phyloP scores from a whole-genome alignment of 2,329 filamentous ascomycete species.

The Arthroderma sp. region DNA sequence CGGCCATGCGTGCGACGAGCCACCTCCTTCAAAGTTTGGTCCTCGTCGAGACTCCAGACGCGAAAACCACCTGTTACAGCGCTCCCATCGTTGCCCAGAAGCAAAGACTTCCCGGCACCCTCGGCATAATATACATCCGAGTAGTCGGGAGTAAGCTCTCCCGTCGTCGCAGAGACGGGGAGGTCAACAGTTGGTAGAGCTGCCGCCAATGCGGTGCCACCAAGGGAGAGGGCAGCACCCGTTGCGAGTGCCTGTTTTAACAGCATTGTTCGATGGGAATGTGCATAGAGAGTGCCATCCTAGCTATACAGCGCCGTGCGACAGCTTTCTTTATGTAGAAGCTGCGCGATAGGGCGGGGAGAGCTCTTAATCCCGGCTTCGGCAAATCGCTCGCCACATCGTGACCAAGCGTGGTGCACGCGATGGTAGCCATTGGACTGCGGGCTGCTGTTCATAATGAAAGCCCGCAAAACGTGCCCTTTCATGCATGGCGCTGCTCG shows the following conservation, averaged over 20 bases:
- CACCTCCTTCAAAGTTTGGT: conserved; percentile 21
- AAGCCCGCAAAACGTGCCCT: too few species aligned
- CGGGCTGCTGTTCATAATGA: too few species aligned
- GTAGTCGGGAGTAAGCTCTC: conserved; percentile 31
- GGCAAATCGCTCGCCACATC: too few species aligned
- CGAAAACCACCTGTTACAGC: conserved; percentile 33
- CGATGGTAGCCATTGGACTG: too few species aligned
- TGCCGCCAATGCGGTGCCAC: neutral
- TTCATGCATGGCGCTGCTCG: too few species aligned
- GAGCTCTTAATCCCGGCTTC: too few species aligned
- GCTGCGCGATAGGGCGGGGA: too few species aligned
- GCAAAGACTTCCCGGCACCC: conserved; percentile 16
- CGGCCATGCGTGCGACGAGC: conserved; percentile 27
- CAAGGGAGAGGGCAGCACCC: neutral
- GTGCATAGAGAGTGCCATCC: too few species aligned
- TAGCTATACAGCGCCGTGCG: too few species aligned
- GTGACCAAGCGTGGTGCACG: too few species aligned
- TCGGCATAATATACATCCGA: conserved; percentile 28
- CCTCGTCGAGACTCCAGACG: conserved; percentile 22
- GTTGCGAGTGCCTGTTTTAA: neutral
- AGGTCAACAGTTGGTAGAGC: conserved; percentile 8
- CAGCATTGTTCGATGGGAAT: neutral
- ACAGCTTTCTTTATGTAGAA: too few species aligned
- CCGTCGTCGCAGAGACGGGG: conserved; percentile 23
- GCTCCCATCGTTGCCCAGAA: conserved; percentile 37